A percentile compares a stretch with the other conserved stretches of the same genome.
Evolutionary conservation across 306 rosid genomes (phyloP).

Genomic region (Vigna hirtella): DNA sequence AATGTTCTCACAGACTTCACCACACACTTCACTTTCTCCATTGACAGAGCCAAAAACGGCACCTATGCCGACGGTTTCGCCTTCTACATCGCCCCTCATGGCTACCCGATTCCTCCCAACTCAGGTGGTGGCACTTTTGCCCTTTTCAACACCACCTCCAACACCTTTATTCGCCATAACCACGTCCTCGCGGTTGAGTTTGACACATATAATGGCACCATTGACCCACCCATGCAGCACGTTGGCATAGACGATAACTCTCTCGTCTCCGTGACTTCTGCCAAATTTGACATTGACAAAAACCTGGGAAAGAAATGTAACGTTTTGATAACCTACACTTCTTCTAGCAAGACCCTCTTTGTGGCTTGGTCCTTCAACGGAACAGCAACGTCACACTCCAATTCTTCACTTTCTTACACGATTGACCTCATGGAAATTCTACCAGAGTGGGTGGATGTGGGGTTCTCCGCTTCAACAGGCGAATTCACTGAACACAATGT

Average conservation of each 20-base stretch:
- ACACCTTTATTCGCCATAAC: conserved; percentile 1
- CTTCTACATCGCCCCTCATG: conserved; percentile 38
- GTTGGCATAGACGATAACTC: conserved; percentile 50
- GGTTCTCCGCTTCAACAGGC: conserved; percentile 53
- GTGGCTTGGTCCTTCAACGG: conserved; percentile 48
- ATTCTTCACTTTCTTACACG: conserved; percentile 1
- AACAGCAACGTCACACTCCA: neutral
- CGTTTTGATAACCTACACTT: conserved; percentile 27
- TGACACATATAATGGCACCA: conserved; percentile 25
- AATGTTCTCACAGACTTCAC: conserved; percentile 29
- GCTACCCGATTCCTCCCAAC: conserved; percentile 45
- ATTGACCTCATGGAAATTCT: conserved; percentile 42
- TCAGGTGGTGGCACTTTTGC: conserved; percentile 45
- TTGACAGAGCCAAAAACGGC: neutral
- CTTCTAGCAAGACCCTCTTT: neutral
- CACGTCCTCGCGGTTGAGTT: conserved; percentile 45
- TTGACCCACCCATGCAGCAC: conserved; percentile 42
- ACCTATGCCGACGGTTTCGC: conserved; percentile 41
- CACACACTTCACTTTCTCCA: conserved; percentile 40
- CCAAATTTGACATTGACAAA: conserved; percentile 23
- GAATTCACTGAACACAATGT: neutral
- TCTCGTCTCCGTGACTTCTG: conserved; percentile 4
- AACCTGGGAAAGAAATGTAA: conserved; percentile 35
- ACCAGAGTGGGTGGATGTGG: conserved; percentile 45
- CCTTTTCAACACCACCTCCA: conserved; percentile 39